Evolutionary conservation across 495 filamentous ascomycete genomes (phyloP), one percentile per base, ranked within the genome.

Genomic region (Penicillium turbatum): DNA sequence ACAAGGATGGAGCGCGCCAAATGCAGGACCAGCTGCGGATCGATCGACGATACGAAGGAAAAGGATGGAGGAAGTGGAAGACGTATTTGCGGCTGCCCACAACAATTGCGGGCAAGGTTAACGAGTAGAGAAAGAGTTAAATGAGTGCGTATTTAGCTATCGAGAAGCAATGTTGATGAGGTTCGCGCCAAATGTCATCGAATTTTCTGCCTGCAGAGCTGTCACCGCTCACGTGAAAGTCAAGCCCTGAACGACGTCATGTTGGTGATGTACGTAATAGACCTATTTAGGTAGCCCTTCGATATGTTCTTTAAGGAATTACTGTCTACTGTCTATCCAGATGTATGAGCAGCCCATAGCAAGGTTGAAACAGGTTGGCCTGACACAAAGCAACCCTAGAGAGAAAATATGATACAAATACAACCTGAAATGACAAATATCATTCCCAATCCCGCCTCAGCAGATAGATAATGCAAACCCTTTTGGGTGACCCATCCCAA

Each of bases 21-120:
- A 68, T 58, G 78, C 74, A 78, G 78, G 57, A 68, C 77, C 73
- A 73, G 78, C 76, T 78, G 77, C 76, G 63, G 69, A 66, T 61
- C 62, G 70, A 55, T 66, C 62, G 58, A 72, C 62, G 65, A 64
- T 59, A 54, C 60, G 53, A 62, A 64, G 55, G 55, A 71, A 63
- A 50, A 72, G 48, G 38, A 65, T 51, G 57, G 67, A 57, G 35
- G 55, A 54, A 44, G 42, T 59, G 42, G 65, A 56, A 64, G 68
- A 72, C 69, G 70, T 76, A 56, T 64, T 79, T 65, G 50, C 62
- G 71, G 62, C 37, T 43, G 66, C 59, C 71, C 71, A 71, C 61
- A 40, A 40, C 2, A 3, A n/a, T 36, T 48, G 65, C 62, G 71
- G 67, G 49, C 59, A 55, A 51, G 36, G 36, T 61, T 52, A 60